Conservation (phyloP, 352 stramenopile genomes). For the Pythium guiyangense region DNA sequence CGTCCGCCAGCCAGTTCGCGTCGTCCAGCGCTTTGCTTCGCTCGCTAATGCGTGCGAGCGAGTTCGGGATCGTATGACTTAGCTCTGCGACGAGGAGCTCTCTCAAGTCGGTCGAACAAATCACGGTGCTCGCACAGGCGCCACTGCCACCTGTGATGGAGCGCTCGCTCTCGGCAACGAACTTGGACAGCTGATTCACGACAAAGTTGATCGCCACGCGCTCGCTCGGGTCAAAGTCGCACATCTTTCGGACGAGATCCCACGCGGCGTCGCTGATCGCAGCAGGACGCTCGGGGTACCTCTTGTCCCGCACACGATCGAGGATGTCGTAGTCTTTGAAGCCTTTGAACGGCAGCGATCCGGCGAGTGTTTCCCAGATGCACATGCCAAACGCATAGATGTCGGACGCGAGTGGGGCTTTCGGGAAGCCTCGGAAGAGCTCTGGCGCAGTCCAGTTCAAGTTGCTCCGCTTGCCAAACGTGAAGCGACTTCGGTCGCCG, state of each 20-base stretch:
- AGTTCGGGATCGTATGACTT: not conserved
- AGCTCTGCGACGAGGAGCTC: not conserved
- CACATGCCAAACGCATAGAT: constrained; percentile 26
- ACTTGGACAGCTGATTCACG: constrained; percentile 9
- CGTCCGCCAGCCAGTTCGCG: not conserved
- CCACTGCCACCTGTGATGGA: not conserved
- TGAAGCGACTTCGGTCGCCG: not conserved
- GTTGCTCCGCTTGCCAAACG: not conserved
- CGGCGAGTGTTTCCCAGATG: constrained; percentile 12
- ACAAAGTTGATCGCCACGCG: constrained; percentile 12
- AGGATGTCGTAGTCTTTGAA: too few species aligned
- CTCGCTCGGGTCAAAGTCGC: constrained; percentile 1
- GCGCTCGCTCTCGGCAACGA: not conserved
- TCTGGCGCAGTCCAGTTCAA: constrained; percentile 19
- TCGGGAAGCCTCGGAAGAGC: constrained; percentile 2
- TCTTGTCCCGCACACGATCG: not conserved
- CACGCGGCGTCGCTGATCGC: not conserved
- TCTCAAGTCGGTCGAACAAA: not conserved
- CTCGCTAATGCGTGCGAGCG: not conserved
- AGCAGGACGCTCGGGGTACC: not conserved
- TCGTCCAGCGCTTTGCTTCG: not conserved
- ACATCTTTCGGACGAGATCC: constrained; percentile 18
- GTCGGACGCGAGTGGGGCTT: constrained; percentile 13
- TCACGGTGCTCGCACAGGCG: not conserved
- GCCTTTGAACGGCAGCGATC: constrained; percentile 2